Evolutionary conservation across 768 basidiomycete species (phyloP).

Genomic region (Phlebiopsis gigantea): DNA sequence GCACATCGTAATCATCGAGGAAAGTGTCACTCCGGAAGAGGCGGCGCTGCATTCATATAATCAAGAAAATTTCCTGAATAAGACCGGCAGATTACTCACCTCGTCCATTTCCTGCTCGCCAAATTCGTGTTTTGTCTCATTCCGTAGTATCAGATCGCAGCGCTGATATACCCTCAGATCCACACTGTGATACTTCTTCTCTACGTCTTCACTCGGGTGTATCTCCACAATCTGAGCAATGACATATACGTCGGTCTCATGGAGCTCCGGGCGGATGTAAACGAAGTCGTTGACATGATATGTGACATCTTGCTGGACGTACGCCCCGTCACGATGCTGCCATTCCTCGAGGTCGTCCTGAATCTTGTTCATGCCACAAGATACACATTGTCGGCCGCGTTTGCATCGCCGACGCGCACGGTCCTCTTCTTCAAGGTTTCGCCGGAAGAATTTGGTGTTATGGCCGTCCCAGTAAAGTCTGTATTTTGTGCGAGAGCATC

Average conservation of each 20-base stretch:
- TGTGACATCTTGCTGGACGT: constrained; percentile 11
- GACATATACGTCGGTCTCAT: constrained; percentile 28
- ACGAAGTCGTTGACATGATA: constrained; percentile 63
- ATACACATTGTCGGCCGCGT: constrained; percentile 39
- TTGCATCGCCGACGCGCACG: constrained; percentile 24
- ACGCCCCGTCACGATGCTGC: constrained; percentile 1
- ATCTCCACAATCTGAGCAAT: constrained; percentile 55
- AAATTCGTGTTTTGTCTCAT: not conserved
- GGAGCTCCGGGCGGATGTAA: constrained; percentile 37
- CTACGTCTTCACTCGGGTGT: constrained; percentile 5
- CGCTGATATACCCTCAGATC: constrained; percentile 42
- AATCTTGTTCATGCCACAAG: constrained; percentile 38
- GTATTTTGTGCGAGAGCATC: constrained; percentile 15
- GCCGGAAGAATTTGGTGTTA: constrained; percentile 39
- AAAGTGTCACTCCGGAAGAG: constrained; percentile 1
- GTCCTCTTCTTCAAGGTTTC: constrained; percentile 29
- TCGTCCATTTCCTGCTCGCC: constrained; percentile 1
- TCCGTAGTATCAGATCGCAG: not conserved
- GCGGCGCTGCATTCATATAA: not conserved
- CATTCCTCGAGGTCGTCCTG: constrained; percentile 22
- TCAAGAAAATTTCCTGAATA: not conserved
- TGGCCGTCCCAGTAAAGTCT: constrained; percentile 44
- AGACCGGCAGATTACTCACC: not conserved
- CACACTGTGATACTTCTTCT: constrained; percentile 21
- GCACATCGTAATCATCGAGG: constrained; percentile 19